Percentiles rank a stretch among this genome's conserved stretches.
These are phyloP conservation scores for Penicillium sp. DNA, from an alignment of 2,329 filamentous ascomycete genomes.

Conservation along the genomic window DNA sequence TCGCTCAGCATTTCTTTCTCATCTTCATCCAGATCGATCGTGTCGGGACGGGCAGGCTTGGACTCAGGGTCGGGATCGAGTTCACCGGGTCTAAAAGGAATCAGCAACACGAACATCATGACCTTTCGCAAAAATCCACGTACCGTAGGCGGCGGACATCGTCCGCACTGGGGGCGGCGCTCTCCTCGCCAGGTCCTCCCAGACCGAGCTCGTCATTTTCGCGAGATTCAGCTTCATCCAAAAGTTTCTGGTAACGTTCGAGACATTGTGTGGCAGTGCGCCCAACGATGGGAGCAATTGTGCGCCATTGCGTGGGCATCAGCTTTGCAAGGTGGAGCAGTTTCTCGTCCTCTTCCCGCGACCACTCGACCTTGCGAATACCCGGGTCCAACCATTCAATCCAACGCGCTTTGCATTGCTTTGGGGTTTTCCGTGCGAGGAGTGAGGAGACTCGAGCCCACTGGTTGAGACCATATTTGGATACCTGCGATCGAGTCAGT, in stretches of 20 bases:
- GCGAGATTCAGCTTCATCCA: conserved; percentile 90
- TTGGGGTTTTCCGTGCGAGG: conserved; percentile 93
- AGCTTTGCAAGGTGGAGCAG: conserved; percentile 93
- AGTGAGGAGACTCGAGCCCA: conserved; percentile 98
- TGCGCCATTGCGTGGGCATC: conserved; percentile 99
- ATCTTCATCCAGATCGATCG: conserved; percentile 96
- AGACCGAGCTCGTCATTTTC: conserved; percentile 79
- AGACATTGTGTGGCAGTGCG: conserved; percentile 95
- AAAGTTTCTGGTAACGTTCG: conserved; percentile 91
- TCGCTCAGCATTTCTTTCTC: conserved; percentile 99
- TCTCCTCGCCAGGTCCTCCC: conserved; percentile 78
- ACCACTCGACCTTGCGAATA: conserved; percentile 99
- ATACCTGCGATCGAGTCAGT: conserved; percentile 49
- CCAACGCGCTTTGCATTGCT: conserved; percentile 99
- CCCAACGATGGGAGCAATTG: conserved; percentile 94
- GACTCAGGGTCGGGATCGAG: conserved; percentile 96
- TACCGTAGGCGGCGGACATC: conserved; percentile 78
- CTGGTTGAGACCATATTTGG: conserved; percentile 93
- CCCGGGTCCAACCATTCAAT: conserved; percentile 96
- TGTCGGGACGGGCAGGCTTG: conserved; percentile 92
- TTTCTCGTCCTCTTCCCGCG: conserved; percentile 97
- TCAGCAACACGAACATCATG: conserved; percentile 8
- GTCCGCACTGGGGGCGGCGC: conserved; percentile 83
- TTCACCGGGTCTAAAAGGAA: conserved; percentile 67
- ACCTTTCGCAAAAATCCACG: conserved; percentile 8